Evolutionary conservation across 1,284 basidiomycete species (phyloP), one percentile per base, ranked within the genome.

Genomic region (Trametes pubescens): DNA sequence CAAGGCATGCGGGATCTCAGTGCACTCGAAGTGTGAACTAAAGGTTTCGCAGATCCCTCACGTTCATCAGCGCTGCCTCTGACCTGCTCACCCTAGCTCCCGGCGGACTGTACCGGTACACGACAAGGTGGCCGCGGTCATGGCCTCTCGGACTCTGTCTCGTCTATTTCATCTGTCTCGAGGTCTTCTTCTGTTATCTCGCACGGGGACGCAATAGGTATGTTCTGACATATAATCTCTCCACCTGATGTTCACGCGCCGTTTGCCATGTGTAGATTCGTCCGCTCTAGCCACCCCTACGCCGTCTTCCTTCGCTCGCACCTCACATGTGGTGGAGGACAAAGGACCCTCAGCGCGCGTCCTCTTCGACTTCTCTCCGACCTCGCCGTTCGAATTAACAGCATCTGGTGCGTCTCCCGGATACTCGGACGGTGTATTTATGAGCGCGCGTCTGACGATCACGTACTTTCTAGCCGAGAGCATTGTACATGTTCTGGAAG

Each of bases 1-100:
- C 78, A 90, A 84, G 73, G 76, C 81, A n/a, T 95, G 93, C 73
- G 86, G 87, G 1, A 76, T 94, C 61, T 90, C 89, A n/a, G 91
- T 93, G 18, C 93, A 94, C 74, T 80, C 85, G 51, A 94, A 92
- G 75, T 95, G 93, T 74, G 93, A 94, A 72, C 75, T 94, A 51
- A 95, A 94, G 86, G 92, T 90, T 60, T 61, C 75, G 62, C n/a
- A 37, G 13, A 18, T 3, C 11, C 3, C 22, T 8, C 14, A 4
- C 16, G 54, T 4, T 18, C 29, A 7, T 49, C 63, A 40, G 32
- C 35, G 65, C 49, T 65, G 64, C 35, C 9, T 24, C 37, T 34
- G 3, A 61, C 26, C 0, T 57, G 69, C 60, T 55, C 24, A 35
- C n/a, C 48, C 34, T 63, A 92, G 92, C 85, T 94, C 57, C 90